These are phyloP conservation scores for Metarhizium humberi DNA, from an alignment of 2,329 filamentous ascomycete genomes.

Conservation along the genomic window DNA sequence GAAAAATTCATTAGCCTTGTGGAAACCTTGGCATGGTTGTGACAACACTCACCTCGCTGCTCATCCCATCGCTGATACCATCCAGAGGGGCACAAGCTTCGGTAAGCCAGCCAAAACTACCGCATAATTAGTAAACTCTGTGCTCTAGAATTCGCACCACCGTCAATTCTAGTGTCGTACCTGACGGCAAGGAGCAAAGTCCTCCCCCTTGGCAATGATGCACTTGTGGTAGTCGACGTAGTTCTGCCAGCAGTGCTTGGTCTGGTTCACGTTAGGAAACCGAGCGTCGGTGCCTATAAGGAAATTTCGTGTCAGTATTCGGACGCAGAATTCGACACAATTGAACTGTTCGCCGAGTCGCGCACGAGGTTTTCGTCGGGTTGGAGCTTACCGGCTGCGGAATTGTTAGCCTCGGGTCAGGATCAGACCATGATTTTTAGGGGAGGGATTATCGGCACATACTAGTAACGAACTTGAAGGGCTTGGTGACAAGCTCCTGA, in stretches of 20 bases:
- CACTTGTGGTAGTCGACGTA: slow-evolving; percentile 99
- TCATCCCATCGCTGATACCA: slow-evolving; percentile 96
- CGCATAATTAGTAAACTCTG: slow-evolving; percentile 11
- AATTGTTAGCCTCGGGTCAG: slow-evolving; percentile 31
- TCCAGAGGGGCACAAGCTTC: slow-evolving; percentile 90
- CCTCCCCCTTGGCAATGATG: slow-evolving; percentile 95
- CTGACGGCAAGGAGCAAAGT: slow-evolving; percentile 95
- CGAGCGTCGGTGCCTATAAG: slow-evolving; percentile 87
- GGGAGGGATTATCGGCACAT: slow-evolving; percentile 38
- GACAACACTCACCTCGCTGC: slow-evolving; percentile 67
- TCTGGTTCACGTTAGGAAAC: slow-evolving; percentile 97
- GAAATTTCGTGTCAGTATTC: slow-evolving; percentile 8
- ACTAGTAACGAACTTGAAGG: slow-evolving; percentile 99
- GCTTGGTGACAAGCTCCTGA: slow-evolving; percentile 78
- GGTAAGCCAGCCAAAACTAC: slow-evolving; percentile 94
- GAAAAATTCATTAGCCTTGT: slow-evolving; percentile 13
- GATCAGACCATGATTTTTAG: slow-evolving; percentile 24
- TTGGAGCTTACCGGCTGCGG: slow-evolving; percentile 34
- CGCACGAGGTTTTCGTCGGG: slow-evolving; percentile 8
- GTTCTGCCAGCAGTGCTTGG: slow-evolving; percentile 99
- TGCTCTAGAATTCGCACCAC: not conserved
- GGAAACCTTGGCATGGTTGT: not conserved
- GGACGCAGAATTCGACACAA: slow-evolving; percentile 8
- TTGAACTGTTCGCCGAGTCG: slow-evolving; percentile 17
- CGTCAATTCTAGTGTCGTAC: slow-evolving; percentile 38